Percentiles rank a stretch among this genome's conserved stretches.
Evolutionary conservation across 345 rosid species (phyloP).

Genomic region (Corchorus olitorius): DNA sequence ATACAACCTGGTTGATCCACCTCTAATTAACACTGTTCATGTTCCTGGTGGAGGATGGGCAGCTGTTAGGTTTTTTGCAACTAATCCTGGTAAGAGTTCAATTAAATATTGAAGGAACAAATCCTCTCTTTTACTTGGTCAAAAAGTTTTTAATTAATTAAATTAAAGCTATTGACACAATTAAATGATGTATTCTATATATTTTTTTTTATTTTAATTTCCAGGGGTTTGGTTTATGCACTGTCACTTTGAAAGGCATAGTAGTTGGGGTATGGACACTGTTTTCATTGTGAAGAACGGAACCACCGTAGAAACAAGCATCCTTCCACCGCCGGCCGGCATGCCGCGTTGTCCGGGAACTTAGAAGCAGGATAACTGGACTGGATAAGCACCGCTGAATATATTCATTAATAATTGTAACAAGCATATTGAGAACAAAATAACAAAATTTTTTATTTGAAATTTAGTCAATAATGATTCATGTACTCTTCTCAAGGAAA

Average conservation of each 20-base stretch:
- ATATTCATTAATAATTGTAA: background rate
- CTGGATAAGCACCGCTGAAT: too few relatives aligned
- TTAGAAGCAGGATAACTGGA: background rate
- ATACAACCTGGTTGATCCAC: slow-evolving; percentile 38
- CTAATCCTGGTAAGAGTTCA: slow-evolving; percentile 27
- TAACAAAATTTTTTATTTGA: too few relatives aligned
- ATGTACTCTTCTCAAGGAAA: too few relatives aligned
- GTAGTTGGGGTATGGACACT: slow-evolving; percentile 39
- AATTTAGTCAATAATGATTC: too few relatives aligned
- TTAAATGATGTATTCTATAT: background rate
- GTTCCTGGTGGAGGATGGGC: slow-evolving; percentile 35
- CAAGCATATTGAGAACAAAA: too few relatives aligned
- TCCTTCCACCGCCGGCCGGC: slow-evolving; percentile 6
- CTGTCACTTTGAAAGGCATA: slow-evolving; percentile 35
- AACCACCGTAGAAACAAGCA: slow-evolving; percentile 9
- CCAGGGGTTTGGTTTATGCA: slow-evolving; percentile 41
- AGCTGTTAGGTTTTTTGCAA: slow-evolving; percentile 27
- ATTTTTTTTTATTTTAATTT: too few relatives aligned
- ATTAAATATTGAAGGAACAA: background rate
- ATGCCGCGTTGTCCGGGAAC: slow-evolving; percentile 17
- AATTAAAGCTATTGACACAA: background rate
- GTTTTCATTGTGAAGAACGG: slow-evolving; percentile 36
- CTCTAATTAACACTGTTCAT: slow-evolving; percentile 22
- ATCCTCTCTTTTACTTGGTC: background rate
- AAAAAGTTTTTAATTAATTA: background rate